Conservation (phyloP, 257 asterid species). For the Fraxinus americana region DNA sequence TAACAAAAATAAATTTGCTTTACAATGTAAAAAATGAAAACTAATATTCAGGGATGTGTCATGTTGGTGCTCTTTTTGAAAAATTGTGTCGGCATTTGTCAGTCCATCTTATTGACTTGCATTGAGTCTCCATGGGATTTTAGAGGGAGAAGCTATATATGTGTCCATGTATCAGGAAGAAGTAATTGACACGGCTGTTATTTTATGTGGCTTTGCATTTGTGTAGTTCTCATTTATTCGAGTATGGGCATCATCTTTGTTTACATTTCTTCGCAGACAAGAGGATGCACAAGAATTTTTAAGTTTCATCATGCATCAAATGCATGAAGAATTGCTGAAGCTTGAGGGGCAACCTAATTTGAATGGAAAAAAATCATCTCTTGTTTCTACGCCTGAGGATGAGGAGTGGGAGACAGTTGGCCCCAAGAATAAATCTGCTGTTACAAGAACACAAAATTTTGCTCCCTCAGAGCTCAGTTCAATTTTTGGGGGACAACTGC, state of each 20-base stretch:
- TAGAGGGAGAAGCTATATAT: conserved; percentile 10
- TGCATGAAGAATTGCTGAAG: conserved; percentile 90
- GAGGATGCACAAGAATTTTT: conserved; percentile 97
- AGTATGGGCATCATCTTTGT: neutral
- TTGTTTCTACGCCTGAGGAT: conserved; percentile 77
- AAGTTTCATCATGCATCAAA: conserved; percentile 79
- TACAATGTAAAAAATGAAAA: too few species aligned
- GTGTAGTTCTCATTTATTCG: conserved; percentile 7
- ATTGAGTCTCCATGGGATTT: conserved; percentile 1
- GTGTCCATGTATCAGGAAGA: conserved; percentile 11
- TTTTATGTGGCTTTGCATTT: conserved; percentile 9
- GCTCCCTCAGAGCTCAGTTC: conserved; percentile 78
- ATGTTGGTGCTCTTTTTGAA: too few species aligned
- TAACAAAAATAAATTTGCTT: too few species aligned
- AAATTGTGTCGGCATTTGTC: neutral
- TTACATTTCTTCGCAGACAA: conserved; percentile 55
- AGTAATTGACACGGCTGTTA: neutral
- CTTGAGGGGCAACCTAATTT: conserved; percentile 64
- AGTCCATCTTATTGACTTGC: conserved; percentile 2
- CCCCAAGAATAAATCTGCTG: conserved; percentile 93
- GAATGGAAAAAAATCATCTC: conserved; percentile 56
- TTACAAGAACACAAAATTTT: conserved; percentile 79
- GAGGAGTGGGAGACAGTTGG: conserved; percentile 99
- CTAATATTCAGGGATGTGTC: too few species aligned
- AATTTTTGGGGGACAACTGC: conserved; percentile 82